A percentile compares a stretch with the other conserved stretches of the same genome.
Conservation (phyloP, 345 rosid species). For the Gossypium ekmanianum region DNA sequence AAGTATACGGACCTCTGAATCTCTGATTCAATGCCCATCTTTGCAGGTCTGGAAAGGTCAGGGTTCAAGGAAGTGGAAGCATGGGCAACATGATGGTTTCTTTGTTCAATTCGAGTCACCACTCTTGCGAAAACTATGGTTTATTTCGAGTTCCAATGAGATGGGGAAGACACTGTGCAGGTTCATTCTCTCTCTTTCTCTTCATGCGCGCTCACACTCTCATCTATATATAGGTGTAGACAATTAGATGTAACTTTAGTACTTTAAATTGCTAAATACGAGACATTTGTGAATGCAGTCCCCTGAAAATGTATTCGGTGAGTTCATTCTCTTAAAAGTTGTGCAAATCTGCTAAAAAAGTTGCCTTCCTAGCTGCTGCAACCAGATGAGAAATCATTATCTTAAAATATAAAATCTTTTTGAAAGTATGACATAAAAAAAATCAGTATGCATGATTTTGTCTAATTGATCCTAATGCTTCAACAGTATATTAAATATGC, state of each 20-base stretch:
- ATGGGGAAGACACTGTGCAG: conserved; percentile 85
- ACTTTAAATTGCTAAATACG: background rate
- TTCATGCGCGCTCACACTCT: background rate
- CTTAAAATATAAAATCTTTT: too few relatives aligned
- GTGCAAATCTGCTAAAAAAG: background rate
- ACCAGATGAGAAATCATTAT: too few relatives aligned
- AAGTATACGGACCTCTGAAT: background rate
- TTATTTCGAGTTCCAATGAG: conserved; percentile 75
- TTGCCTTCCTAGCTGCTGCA: background rate
- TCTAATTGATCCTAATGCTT: background rate
- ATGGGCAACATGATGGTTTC: conserved; percentile 85
- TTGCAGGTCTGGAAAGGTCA: conserved; percentile 45
- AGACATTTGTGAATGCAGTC: background rate
- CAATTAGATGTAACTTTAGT: background rate
- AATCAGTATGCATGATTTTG: background rate
- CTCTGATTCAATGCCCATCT: background rate
- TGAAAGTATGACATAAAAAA: too few relatives aligned
- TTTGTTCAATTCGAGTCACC: conserved; percentile 89
- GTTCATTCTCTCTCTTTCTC: conserved; percentile 24
- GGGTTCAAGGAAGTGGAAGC: conserved; percentile 98
- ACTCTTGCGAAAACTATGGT: conserved; percentile 70
- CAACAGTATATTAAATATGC: background rate
- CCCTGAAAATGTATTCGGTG: conserved; percentile 4
- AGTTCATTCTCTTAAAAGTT: background rate
- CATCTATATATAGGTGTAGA: background rate